These are phyloP conservation scores for Xerocomus amazonicus DNA, from an alignment of 1,284 basidiomycete genomes.

Conservation along the genomic window DNA sequence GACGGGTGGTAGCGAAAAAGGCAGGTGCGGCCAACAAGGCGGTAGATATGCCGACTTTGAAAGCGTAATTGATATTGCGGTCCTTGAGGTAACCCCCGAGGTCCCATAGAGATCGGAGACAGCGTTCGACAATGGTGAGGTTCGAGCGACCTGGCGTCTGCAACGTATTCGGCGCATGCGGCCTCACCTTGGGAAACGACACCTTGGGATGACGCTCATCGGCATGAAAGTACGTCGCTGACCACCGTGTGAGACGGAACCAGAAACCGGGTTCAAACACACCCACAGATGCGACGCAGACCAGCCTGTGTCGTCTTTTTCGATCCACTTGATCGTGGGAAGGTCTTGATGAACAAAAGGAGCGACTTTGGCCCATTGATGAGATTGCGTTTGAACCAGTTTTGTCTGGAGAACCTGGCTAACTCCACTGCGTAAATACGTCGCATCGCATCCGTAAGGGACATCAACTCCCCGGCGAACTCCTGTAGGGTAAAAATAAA, in stretches of 20 bases:
- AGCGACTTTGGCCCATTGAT: conserved; percentile 24
- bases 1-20: conserved; percentile 76
- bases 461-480: conserved; percentile 78
- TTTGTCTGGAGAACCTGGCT: conserved; percentile 37
- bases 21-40: conserved; percentile 83
- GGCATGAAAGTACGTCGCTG: conserved; percentile 63
- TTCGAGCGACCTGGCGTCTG: conserved; percentile 67
- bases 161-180: conserved; percentile 81
- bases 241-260: background rate
- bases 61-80: conserved; percentile 80
- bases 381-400: conserved; percentile 41
- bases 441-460: conserved; percentile 78
- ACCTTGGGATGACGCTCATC: conserved; percentile 53
- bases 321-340: conserved; percentile 12
- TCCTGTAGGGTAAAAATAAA: conserved; percentile 94
- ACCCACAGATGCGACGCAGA: conserved; percentile 42
- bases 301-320: conserved; percentile 18
- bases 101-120: conserved; percentile 74
- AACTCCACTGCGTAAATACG: conserved; percentile 66
- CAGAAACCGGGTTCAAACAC: background rate
- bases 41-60: conserved; percentile 83
- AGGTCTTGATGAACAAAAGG: conserved; percentile 20
- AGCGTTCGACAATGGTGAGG: conserved; percentile 54
- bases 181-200: conserved; percentile 78
- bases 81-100: conserved; percentile 68